Conservation (phyloP, 2,329 filamentous ascomycete genomes). For the Colletotrichum sp. region DNA sequence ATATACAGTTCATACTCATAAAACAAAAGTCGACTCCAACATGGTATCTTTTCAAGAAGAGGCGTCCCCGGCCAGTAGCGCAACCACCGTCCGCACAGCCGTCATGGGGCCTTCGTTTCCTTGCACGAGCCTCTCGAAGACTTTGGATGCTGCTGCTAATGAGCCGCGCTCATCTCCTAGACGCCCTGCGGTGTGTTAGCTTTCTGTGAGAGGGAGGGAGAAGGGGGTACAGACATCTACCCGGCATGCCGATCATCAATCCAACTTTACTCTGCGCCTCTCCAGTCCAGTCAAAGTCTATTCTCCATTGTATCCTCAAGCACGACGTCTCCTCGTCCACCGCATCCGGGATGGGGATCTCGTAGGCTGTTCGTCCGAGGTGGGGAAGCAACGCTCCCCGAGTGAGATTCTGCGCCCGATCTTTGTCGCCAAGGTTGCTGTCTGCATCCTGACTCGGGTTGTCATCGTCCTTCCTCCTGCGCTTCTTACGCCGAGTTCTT, state of each 20-base stretch:
- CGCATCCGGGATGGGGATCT: constrained; percentile 44
- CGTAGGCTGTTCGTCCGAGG: constrained; percentile 56
- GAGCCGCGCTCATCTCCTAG: constrained; percentile 61
- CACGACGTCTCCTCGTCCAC: constrained; percentile 40
- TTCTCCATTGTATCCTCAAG: constrained; percentile 65
- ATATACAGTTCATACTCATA: neutral
- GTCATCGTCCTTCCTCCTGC: constrained; percentile 24
- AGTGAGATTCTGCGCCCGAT: neutral
- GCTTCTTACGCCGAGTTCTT: constrained; percentile 29
- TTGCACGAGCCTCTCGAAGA: constrained; percentile 65
- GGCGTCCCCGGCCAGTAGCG: constrained; percentile 58
- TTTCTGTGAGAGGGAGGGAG: neutral
- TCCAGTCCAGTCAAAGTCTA: constrained; percentile 75
- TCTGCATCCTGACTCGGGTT: constrained; percentile 26
- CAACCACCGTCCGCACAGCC: constrained; percentile 65
- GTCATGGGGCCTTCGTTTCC: constrained; percentile 58
- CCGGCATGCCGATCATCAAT: constrained; percentile 61
- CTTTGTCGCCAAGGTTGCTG: neutral
- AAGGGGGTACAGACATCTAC: constrained; percentile 61
- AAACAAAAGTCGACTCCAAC: neutral
- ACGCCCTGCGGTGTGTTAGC: constrained; percentile 55
- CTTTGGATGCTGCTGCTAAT: constrained; percentile 60
- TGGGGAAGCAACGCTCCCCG: constrained; percentile 57
- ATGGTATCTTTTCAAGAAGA: constrained; percentile 1
- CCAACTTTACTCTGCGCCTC: constrained; percentile 67